Conservation (phyloP, 768 basidiomycete genomes). For the Hygrocybe punicea region DNA sequence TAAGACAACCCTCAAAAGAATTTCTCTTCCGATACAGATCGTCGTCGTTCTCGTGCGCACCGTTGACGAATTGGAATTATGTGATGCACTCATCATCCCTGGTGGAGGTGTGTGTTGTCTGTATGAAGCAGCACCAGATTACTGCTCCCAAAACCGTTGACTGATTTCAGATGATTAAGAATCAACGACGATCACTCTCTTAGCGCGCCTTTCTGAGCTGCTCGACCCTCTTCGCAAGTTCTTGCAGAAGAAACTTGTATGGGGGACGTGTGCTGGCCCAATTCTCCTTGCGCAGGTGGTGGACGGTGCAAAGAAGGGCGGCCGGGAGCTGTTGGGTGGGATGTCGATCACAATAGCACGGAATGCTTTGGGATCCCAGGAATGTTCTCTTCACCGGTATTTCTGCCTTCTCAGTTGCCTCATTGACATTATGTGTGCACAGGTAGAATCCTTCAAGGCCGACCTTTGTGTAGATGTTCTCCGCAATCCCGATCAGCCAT, state of each 20-base stretch:
- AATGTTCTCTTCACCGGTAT: slow-evolving; percentile 33
- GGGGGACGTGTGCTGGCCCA: slow-evolving; percentile 96
- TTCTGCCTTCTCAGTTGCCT: too few relatives aligned
- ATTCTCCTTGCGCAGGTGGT: too few relatives aligned
- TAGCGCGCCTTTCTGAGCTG: slow-evolving; percentile 70
- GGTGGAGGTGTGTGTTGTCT: slow-evolving; percentile 45
- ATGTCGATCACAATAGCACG: slow-evolving; percentile 76
- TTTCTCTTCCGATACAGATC: slow-evolving; percentile 46
- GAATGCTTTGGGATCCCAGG: slow-evolving; percentile 95
- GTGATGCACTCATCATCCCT: too few relatives aligned
- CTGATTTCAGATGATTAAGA: slow-evolving; percentile 43
- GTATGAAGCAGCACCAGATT: background rate
- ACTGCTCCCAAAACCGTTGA: background rate
- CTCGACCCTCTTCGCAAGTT: slow-evolving; percentile 77
- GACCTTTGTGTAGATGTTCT: slow-evolving; percentile 64
- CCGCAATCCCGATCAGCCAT: slow-evolving; percentile 55
- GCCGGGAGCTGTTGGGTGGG: slow-evolving; percentile 81
- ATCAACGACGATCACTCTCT: slow-evolving; percentile 85
- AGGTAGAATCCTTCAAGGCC: slow-evolving; percentile 90
- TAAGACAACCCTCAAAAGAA: slow-evolving; percentile 60
- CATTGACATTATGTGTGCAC: too few relatives aligned
- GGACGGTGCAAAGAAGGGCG: slow-evolving; percentile 73
- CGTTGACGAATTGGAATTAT: too few relatives aligned
- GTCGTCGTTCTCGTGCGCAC: slow-evolving; percentile 64
- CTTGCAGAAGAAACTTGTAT: slow-evolving; percentile 69